These are phyloP conservation scores for Microbotryum violaceum DNA, from an alignment of 1,284 basidiomycete species.

Conservation along the genomic window DNA sequence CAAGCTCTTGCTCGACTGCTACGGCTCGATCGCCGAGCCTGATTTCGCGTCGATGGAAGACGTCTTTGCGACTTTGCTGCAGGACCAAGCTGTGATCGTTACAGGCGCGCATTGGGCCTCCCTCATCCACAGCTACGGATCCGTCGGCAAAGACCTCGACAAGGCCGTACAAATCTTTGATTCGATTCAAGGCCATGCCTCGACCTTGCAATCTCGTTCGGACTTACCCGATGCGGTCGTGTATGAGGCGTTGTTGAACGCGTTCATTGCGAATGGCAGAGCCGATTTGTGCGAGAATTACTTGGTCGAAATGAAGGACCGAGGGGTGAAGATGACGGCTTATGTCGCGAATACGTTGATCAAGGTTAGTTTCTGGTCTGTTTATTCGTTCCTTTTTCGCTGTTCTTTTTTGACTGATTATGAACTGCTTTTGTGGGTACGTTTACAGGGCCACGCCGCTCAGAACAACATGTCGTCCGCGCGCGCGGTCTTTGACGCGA, in stretches of 20 bases:
- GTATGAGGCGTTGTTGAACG: conserved; percentile 86
- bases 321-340: conserved; percentile 79
- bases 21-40: conserved; percentile 70
- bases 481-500: conserved; percentile 70
- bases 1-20: conserved; percentile 88
- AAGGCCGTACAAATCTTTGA: conserved; percentile 73
- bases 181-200: conserved; percentile 54
- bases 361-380: conserved; percentile 44
- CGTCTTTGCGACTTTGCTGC: conserved; percentile 57
- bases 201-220: conserved; percentile 28
- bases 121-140: conserved; percentile 84
- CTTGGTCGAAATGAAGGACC: conserved; percentile 54
- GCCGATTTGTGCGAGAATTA: conserved; percentile 71
- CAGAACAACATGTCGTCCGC: conserved; percentile 63
- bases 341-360: conserved; percentile 93
- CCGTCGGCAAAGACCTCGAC: conserved; percentile 66
- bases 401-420: not conserved
- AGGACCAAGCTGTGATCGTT: conserved; percentile 52
- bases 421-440: not conserved
- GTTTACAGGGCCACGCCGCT: conserved; percentile 58
- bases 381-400: not conserved
- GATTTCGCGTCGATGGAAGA: conserved; percentile 67
- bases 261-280: conserved; percentile 68
- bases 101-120: conserved; percentile 86
- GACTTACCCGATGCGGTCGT: conserved; percentile 68